These are phyloP conservation scores for Kodamaea kaohsiungensis DNA, from an alignment of 805 yeast genomes.

Conservation along the genomic window DNA sequence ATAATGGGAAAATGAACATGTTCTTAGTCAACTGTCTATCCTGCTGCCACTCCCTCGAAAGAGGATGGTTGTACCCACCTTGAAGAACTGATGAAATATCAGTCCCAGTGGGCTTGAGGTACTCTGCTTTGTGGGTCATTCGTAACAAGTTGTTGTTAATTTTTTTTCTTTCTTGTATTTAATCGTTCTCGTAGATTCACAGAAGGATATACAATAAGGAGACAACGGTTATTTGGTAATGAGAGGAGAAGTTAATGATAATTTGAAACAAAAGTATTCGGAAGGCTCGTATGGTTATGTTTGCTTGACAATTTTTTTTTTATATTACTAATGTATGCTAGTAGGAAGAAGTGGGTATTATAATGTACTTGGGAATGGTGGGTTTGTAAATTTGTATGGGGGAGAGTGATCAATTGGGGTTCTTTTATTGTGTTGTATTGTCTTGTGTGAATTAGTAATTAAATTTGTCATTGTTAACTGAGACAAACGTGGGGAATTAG, in stretches of 20 bases:
- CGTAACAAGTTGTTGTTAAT: neutral
- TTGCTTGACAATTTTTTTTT: no score
- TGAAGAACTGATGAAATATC: conserved; percentile 76
- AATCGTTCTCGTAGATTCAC: conserved; percentile 1
- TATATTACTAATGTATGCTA: no score
- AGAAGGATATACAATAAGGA: neutral
- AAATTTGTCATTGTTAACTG: no score
- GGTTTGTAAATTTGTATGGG: no score
- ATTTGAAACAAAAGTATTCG: neutral
- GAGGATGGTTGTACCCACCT: conserved; percentile 93
- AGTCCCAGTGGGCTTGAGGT: conserved; percentile 56
- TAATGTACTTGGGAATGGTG: no score
- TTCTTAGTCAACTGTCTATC: conserved; percentile 80
- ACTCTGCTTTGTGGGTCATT: conserved; percentile 75
- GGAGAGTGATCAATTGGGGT: no score
- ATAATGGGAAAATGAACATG: conserved; percentile 92
- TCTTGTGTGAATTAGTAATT: no score
- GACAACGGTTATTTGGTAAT: neutral
- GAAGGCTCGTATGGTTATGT: no score
- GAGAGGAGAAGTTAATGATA: neutral
- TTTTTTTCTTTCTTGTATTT: neutral
- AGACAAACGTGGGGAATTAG: no score
- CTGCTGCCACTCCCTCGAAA: conserved; percentile 87
- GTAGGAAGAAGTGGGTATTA: no score
- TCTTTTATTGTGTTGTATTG: no score